Conservation (phyloP, 2,329 filamentous ascomycete genomes). For the Hypoxylon sp. region DNA sequence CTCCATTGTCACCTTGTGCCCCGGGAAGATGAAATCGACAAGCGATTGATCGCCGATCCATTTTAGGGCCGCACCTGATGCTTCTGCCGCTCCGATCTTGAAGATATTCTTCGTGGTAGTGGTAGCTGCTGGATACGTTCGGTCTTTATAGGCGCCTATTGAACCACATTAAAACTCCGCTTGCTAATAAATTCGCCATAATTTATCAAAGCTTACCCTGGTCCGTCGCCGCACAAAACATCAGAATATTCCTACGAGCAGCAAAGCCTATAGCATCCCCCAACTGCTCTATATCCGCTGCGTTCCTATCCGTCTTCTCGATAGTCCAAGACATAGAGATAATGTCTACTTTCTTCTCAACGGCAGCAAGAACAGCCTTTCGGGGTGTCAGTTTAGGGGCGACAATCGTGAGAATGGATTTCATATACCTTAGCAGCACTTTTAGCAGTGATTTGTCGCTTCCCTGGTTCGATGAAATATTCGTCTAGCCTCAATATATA, state of each 20-base stretch:
- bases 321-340: constrained; percentile 13
- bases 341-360: constrained; percentile 2
- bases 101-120: background rate
- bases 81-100: constrained; percentile 8
- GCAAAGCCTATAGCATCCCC: constrained; percentile 1
- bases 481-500: constrained; percentile 11
- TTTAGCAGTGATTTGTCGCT: background rate
- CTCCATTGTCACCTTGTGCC: background rate
- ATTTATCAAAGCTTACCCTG: background rate
- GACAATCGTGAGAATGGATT: background rate
- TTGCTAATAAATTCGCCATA: background rate
- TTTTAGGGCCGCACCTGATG: background rate
- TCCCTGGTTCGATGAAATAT: background rate
- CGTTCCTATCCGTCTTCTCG: constrained; percentile 5
- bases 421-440: background rate
- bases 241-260: constrained; percentile 7
- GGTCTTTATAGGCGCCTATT: constrained; percentile 7
- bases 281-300: background rate
- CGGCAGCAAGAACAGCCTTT: constrained; percentile 4
- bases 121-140: constrained; percentile 2
- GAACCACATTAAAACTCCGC: background rate
- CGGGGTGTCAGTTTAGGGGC: background rate
- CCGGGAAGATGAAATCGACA: constrained; percentile 18
- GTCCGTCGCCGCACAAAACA: constrained; percentile 11
- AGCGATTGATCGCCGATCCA: constrained; percentile 11